These are phyloP conservation scores for Fusarium abutilonis DNA, from an alignment of 2,329 filamentous ascomycete species.

Conservation along the genomic window DNA sequence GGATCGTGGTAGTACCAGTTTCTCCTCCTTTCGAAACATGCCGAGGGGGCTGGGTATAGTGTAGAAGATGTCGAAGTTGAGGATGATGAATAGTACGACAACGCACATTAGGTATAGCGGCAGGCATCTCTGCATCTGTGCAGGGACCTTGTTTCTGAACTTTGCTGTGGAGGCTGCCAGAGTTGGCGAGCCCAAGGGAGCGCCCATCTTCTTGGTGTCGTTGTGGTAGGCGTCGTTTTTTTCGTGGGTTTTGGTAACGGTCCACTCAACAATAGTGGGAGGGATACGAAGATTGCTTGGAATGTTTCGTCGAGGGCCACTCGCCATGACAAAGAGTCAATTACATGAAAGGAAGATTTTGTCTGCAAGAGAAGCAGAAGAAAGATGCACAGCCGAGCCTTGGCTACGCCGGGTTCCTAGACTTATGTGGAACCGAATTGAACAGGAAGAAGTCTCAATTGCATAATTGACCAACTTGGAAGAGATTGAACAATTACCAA, in stretches of 20 bases:
- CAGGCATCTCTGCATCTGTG: constrained; percentile 59
- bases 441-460: background rate
- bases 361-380: background rate
- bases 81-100: constrained; percentile 57
- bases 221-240: constrained; percentile 2
- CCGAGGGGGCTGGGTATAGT: constrained; percentile 41
- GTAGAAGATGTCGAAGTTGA: constrained; percentile 56
- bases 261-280: constrained; percentile 27
- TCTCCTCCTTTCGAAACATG: constrained; percentile 27
- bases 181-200: constrained; percentile 52
- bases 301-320: constrained; percentile 37
- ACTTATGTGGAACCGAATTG: constrained; percentile 3
- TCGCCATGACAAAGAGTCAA: constrained; percentile 36
- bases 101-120: constrained; percentile 58
- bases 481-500: constrained; percentile 13
- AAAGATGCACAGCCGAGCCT: constrained; percentile 6
- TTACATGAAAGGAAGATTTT: constrained; percentile 3
- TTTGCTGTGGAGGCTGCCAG: constrained; percentile 52
- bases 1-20: constrained; percentile 12
- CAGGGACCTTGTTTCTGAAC: constrained; percentile 53
- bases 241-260: constrained; percentile 23
- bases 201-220: constrained; percentile 40
- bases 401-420: background rate
- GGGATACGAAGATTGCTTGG: constrained; percentile 37
- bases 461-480: background rate